Evolutionary conservation across 371 early-diverging fungal species (phyloP).

Genomic region (Zychaea mexicana): DNA sequence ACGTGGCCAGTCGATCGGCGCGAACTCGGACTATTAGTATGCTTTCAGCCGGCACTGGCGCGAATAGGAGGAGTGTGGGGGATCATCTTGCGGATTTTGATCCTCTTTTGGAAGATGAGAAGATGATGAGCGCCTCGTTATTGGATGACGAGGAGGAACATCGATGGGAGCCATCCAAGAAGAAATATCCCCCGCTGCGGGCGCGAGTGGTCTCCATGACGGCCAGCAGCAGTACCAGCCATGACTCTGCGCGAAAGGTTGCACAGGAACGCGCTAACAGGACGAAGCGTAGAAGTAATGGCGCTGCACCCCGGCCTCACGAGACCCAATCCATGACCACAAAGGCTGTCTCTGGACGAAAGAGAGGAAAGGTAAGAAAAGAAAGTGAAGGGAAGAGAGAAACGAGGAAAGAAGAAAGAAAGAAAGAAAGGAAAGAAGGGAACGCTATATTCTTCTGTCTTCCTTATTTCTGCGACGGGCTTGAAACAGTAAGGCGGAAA

Average conservation of each 20-base stretch:
- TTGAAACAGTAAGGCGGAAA: too few relatives aligned
- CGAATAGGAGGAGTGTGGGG: slow-evolving; percentile 3
- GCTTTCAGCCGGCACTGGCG: neutral
- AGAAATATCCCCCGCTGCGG: slow-evolving; percentile 4
- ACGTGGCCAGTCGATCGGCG: slow-evolving; percentile 10
- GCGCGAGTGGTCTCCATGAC: slow-evolving; percentile 20
- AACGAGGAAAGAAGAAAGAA: slow-evolving; percentile 22
- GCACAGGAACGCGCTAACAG: slow-evolving; percentile 6
- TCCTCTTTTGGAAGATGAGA: slow-evolving; percentile 10
- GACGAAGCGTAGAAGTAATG: slow-evolving; percentile 3
- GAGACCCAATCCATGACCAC: slow-evolving; percentile 9
- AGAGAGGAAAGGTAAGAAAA: slow-evolving; percentile 57
- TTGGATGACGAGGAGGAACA: slow-evolving; percentile 2
- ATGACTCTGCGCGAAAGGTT: slow-evolving; percentile 2
- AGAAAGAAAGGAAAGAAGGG: slow-evolving; percentile 24
- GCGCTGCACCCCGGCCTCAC: neutral
- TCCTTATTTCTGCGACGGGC: too few relatives aligned
- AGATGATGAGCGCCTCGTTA: neutral
- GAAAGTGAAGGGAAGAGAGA: slow-evolving; percentile 32
- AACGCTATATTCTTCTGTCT: too few relatives aligned
- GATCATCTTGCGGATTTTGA: slow-evolving; percentile 14
- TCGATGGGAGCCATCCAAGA: neutral
- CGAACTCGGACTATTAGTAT: slow-evolving; percentile 16
- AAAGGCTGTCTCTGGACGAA: slow-evolving; percentile 21
- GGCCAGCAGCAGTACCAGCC: neutral